A percentile compares a stretch with the other conserved stretches of the same genome.
These are phyloP conservation scores for Cyberlindnera americana DNA, from an alignment of 805 yeast genomes.

Conservation along the genomic window DNA sequence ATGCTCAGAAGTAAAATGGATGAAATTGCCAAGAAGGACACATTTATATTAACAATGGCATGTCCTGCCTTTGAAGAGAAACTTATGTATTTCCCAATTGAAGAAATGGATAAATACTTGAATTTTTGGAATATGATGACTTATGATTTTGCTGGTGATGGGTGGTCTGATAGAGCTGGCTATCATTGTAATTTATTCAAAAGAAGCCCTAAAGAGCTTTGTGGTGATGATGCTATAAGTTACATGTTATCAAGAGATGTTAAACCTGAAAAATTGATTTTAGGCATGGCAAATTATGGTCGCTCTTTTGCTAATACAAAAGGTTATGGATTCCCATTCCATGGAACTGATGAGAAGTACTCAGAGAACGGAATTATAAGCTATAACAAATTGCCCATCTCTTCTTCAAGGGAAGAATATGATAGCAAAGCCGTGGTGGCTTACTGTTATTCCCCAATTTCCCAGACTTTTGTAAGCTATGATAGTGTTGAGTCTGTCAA, in stretches of 20 bases:
- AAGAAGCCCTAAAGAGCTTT: slow-evolving; percentile 33
- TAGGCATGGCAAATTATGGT: slow-evolving; percentile 92
- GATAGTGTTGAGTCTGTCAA: slow-evolving; percentile 57
- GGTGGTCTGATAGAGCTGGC: slow-evolving; percentile 60
- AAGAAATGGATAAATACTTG: slow-evolving; percentile 54
- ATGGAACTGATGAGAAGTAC: slow-evolving; percentile 43
- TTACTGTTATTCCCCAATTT: slow-evolving; percentile 41
- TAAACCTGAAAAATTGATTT: slow-evolving; percentile 46
- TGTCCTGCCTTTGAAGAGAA: slow-evolving; percentile 62
- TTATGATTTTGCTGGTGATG: slow-evolving; percentile 79
- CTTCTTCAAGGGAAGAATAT: slow-evolving; percentile 41
- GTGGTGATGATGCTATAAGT: slow-evolving; percentile 46
- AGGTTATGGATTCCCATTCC: slow-evolving; percentile 41
- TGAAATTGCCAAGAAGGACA: slow-evolving; percentile 19
- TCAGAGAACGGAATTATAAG: slow-evolving; percentile 35
- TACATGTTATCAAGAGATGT: slow-evolving; percentile 43
- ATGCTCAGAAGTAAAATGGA: slow-evolving; percentile 34
- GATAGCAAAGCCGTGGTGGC: slow-evolving; percentile 55
- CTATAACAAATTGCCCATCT: slow-evolving; percentile 52
- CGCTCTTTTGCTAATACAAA: slow-evolving; percentile 43
- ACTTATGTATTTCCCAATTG: slow-evolving; percentile 40
- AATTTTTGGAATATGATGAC: slow-evolving; percentile 86
- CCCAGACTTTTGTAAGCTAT: slow-evolving; percentile 49
- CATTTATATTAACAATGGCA: slow-evolving; percentile 63
- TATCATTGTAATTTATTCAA: slow-evolving; percentile 66